These are phyloP conservation scores for Trypanosoma mega DNA, from an alignment of 208 protist species.

Conservation along the genomic window DNA sequence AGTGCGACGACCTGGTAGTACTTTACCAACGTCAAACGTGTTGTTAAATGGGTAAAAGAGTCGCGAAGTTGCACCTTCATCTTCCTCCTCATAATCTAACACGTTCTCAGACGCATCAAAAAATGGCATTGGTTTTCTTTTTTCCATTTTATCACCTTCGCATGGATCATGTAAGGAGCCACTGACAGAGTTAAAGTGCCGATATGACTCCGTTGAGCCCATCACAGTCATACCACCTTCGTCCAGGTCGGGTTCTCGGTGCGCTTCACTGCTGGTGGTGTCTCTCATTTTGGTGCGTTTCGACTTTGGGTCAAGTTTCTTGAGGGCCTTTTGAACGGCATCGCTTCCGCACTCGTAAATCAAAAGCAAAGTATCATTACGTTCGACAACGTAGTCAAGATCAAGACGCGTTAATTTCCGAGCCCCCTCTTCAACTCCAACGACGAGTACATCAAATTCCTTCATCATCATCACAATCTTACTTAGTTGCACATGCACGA, in stretches of 20 bases:
- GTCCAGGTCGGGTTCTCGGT: too few relatives aligned
- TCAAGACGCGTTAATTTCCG: constrained; percentile 63
- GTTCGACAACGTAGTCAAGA: constrained; percentile 51
- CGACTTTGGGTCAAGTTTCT: constrained; percentile 33
- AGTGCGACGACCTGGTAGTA: not conserved
- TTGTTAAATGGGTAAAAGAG: constrained; percentile 68
- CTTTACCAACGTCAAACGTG: constrained; percentile 35
- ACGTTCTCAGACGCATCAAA: constrained; percentile 37
- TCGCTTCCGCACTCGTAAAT: constrained; percentile 63
- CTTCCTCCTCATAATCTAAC: constrained; percentile 26
- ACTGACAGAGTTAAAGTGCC: too few relatives aligned
- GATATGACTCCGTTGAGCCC: too few relatives aligned
- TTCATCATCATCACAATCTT: constrained; percentile 57
- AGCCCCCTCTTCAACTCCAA: constrained; percentile 63
- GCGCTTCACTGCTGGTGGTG: too few relatives aligned
- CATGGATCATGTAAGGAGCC: too few relatives aligned
- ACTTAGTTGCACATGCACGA: constrained; percentile 44
- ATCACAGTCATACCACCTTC: too few relatives aligned
- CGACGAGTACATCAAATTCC: constrained; percentile 60
- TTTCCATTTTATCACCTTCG: too few relatives aligned
- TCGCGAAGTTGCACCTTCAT: constrained; percentile 35
- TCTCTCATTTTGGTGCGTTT: not conserved
- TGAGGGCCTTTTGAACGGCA: constrained; percentile 46
- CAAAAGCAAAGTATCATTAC: constrained; percentile 58
- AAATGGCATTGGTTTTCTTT: too few relatives aligned